phyloP scores from a whole-genome alignment of 2,329 filamentous ascomycete species.

The Aspergillus phoenicis region DNA sequence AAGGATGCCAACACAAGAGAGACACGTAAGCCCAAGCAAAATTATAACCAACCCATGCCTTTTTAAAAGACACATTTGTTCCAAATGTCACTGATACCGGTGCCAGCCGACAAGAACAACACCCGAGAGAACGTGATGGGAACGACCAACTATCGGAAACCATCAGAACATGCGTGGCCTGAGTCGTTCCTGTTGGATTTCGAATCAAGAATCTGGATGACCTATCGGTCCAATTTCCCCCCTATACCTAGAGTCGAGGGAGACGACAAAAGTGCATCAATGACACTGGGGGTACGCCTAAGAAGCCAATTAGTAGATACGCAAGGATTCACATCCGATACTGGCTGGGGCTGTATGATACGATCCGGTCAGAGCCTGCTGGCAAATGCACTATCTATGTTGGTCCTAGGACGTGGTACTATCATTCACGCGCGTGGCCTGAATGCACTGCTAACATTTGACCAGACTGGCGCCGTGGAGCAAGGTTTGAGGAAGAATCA shows the following conservation, averaged over 20 bases:
- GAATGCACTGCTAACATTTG: constrained; percentile 25
- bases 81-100: neutral
- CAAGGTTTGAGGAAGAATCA: constrained; percentile 62
- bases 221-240: constrained; percentile 85
- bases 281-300: constrained; percentile 83
- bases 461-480: constrained; percentile 73
- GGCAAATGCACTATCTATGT: constrained; percentile 76
- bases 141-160: constrained; percentile 1
- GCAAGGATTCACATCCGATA: constrained; percentile 84
- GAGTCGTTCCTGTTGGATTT: constrained; percentile 85
- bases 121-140: constrained; percentile 4
- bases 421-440: constrained; percentile 21
- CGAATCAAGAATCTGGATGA: constrained; percentile 93
- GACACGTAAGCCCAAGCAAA: constrained; percentile 13
- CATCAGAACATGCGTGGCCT: constrained; percentile 68
- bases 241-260: constrained; percentile 78
- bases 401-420: constrained; percentile 75
- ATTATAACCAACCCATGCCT: neutral
- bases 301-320: constrained; percentile 78
- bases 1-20: neutral
- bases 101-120: neutral
- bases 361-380: constrained; percentile 90
- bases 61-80: neutral
- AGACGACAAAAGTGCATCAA: constrained; percentile 67
- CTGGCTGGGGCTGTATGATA: constrained; percentile 99